A percentile compares a stretch with the other conserved stretches of the same genome.
Evolutionary conservation across 1,139 yeast species (phyloP).

Genomic region (Geotrichum histeridarum): DNA sequence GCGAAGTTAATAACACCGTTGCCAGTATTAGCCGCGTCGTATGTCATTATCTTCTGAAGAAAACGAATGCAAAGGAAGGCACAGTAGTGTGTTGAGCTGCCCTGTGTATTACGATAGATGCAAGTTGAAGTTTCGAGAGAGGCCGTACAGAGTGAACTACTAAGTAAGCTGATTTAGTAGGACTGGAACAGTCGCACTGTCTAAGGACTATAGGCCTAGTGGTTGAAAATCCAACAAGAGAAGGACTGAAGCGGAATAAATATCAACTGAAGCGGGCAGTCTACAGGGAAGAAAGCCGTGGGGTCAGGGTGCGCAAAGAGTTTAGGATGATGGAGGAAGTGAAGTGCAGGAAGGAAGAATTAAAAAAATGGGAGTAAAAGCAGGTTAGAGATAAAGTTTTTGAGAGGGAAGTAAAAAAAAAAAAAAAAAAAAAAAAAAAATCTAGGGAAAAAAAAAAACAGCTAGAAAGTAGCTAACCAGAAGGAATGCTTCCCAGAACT

Average conservation of each 20-base stretch:
- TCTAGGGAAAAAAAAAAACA: too few species aligned
- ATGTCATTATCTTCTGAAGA: not conserved
- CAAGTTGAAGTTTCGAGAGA: too few species aligned
- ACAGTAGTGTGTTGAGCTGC: not conserved
- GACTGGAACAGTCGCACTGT: too few species aligned
- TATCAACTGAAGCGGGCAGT: too few species aligned
- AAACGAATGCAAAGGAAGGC: not conserved
- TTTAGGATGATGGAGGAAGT: not conserved
- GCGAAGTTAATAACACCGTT: not conserved
- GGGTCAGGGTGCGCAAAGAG: too few species aligned
- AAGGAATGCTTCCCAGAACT: not conserved
- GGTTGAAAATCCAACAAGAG: too few species aligned
- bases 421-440: not conserved
- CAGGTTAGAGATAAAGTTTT: not conserved
- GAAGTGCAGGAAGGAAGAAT: not conserved
- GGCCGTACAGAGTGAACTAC: too few species aligned
- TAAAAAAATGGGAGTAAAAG: not conserved
- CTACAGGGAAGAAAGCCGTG: too few species aligned
- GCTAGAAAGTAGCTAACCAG: not conserved
- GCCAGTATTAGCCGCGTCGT: not conserved
- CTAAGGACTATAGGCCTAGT: too few species aligned
- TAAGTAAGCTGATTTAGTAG: too few species aligned
- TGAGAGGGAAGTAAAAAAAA: not conserved
- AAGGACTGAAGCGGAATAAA: too few species aligned
- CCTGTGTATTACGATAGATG: too few species aligned